Base-by-base conservation (phyloP, 805 yeast species). In the Scheffersomyces coipomensis region DNA sequence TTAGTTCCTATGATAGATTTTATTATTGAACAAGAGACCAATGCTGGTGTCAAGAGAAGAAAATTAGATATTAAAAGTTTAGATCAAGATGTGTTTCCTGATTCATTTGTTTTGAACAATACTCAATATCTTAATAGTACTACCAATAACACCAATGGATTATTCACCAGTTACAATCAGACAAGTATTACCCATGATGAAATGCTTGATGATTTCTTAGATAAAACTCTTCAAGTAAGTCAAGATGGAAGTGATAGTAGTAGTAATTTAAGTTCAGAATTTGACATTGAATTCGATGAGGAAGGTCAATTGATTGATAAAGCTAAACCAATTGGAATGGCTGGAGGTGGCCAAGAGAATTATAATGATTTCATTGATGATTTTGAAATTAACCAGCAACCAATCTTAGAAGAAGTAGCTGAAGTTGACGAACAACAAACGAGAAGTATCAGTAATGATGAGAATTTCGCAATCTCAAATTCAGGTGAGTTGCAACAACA, bases 41-140 rank as follows among this genome's bases (percentile, higher is more conserved):
- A 42, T 10, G 37, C 37, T 13, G 23, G 15, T n/a, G 19, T 12
- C 8, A 50, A 45, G 30, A 38, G 47, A 37, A 44, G 60, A 33
- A 47, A 41, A 35, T 33, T 49, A 25, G 50, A 47, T 23, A 52
- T 51, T 25, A 33, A 42, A 19, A 24, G 27, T n/a, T 27, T 33
- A 17, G 58, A 55, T 37, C 34, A 40, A 12, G 33, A 33, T 8
- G 29, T 21, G n/a, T 49, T 49, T 30, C 49, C 51, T 21, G 33
- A 37, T 29, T 26, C 30, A 6, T 13, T 21, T n/a, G 23, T 16
- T 7, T 17, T 22, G 4, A 29, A 29, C 15, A 16, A 18, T 15
- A 26, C 32, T 22, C 38, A 31, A 7, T 35, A 27, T 19, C 23
- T 33, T 6, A 35, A 33, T 17, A n/a, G 13, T 5, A 5, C 16